Evolutionary conservation across 2,329 filamentous ascomycete genomes (phyloP), one percentile per base, ranked within the genome.

Genomic region (Nemania abortiva): DNA sequence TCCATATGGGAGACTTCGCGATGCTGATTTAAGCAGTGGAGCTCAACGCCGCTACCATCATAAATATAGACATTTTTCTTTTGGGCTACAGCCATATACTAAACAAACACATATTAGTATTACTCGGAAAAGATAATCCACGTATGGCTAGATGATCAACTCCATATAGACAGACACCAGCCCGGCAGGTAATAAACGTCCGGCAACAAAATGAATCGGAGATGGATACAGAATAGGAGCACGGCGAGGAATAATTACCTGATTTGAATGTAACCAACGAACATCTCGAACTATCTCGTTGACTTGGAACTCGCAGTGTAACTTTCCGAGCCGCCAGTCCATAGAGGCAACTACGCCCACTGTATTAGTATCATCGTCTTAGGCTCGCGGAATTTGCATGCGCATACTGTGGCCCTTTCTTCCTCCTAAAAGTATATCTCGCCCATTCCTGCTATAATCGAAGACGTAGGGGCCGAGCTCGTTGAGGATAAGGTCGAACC

Each of bases 1-100:
- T 98, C 94, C 87, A 99, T 94, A 80, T 97, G 91, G 13, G 92
- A 92, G 15, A 97, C 93, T 80, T 99, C 96, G 70, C 93, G 88
- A 79, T 97, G 95, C 80, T 96, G 96, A 81, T 90, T 91, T 77
- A 99, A 83, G 78, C 93, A 95, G 80, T 99, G 96, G 63, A 99
- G 83, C 82, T 99, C 96, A 22, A 98, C 92, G 29, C 72, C 72
- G 65, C 93, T 89, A 66, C 90, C 87, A 77, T 98, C 96, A 84
- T 99, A 99, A 73, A 99, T 98, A 83, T 97, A 99, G 72, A 96
- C 93, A 74, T 96, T 92, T 82, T 95, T 96, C 85, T 97, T 98
- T 82, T 99, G 95, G 53, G 96, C 94, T 56, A 74, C 63, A 39
- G 70, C 71, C 69, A 74, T 73, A 66, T 74, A 74, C 69, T 73